Conservation (phyloP, 2,329 filamentous ascomycete genomes). For the Aspergillus persii region DNA sequence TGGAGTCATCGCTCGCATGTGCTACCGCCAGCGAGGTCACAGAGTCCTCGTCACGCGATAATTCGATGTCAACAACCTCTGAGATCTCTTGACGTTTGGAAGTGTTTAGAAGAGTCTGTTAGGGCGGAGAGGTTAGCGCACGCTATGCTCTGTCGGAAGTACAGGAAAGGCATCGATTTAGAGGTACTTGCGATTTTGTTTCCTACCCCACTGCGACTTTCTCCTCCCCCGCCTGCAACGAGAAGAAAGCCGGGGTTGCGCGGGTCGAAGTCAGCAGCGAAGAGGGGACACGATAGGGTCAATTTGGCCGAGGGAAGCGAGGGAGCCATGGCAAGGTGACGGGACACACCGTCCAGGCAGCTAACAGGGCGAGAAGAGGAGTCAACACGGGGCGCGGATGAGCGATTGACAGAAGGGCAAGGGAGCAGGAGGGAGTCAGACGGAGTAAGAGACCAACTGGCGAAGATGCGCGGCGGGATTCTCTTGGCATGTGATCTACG, state of each 20-base stretch:
- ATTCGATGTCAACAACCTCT: slow-evolving; percentile 68
- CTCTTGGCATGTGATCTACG: neutral
- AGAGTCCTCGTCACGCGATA: slow-evolving; percentile 83
- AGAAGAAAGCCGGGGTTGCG: slow-evolving; percentile 72
- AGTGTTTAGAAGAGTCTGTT: slow-evolving; percentile 69
- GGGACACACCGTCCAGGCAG: neutral
- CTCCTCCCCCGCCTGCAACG: slow-evolving; percentile 84
- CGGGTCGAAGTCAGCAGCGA: slow-evolving; percentile 83
- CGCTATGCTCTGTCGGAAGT: neutral
- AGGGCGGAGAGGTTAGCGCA: slow-evolving; percentile 1
- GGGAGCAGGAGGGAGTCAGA: slow-evolving; percentile 10
- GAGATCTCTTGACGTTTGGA: slow-evolving; percentile 62
- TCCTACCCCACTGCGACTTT: slow-evolving; percentile 73
- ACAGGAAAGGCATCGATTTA: neutral
- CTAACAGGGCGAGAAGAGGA: slow-evolving; percentile 6
- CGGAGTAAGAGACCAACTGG: slow-evolving; percentile 10
- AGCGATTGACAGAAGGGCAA: neutral
- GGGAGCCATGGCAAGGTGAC: slow-evolving; percentile 36
- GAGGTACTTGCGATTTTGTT: slow-evolving; percentile 74
- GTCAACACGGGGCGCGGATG: neutral
- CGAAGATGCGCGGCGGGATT: neutral
- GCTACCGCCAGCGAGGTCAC: slow-evolving; percentile 78
- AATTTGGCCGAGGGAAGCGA: slow-evolving; percentile 54
- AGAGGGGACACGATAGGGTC: slow-evolving; percentile 78
- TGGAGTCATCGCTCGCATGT: slow-evolving; percentile 52